These are phyloP conservation scores for Vanrija sp. DNA, from an alignment of 1,284 basidiomycete genomes.

Conservation along the genomic window DNA sequence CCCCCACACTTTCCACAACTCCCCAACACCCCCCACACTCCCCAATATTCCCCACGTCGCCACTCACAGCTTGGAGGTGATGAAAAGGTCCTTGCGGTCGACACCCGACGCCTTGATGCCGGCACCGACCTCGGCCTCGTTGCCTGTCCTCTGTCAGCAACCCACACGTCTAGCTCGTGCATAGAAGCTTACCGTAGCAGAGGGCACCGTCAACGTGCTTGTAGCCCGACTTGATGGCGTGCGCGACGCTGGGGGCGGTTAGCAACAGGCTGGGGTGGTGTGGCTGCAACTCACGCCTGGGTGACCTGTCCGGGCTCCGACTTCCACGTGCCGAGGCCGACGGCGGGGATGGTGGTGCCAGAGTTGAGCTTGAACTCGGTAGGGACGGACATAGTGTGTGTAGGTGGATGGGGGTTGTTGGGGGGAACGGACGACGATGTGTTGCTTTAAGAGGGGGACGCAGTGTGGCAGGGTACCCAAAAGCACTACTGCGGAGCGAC, in stretches of 20 bases:
- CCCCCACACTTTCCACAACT: too few species aligned
- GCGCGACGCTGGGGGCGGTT: constrained; percentile 52
- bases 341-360: constrained; percentile 61
- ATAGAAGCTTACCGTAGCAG: constrained; percentile 46
- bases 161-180: background rate
- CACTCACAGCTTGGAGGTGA: constrained; percentile 53
- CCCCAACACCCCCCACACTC: background rate
- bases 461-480: too few species aligned
- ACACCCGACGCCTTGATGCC: constrained; percentile 74
- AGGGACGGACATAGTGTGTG: constrained; percentile 46
- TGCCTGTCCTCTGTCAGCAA: constrained; percentile 54
- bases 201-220: constrained; percentile 73
- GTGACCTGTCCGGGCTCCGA: constrained; percentile 66
- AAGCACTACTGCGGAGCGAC: too few species aligned
- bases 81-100: constrained; percentile 72
- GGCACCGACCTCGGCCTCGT: constrained; percentile 79
- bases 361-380: constrained; percentile 63
- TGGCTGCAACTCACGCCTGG: constrained; percentile 47
- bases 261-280: background rate
- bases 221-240: constrained; percentile 70
- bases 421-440: too few species aligned
- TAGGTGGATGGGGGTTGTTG: background rate
- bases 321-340: constrained; percentile 80
- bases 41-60: too few species aligned
- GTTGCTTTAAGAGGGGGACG: too few species aligned